A percentile compares a stretch with the other conserved stretches of the same genome.
These are phyloP conservation scores for Chaetomium tenue DNA, from an alignment of 495 filamentous ascomycete species.

Conservation along the genomic window DNA sequence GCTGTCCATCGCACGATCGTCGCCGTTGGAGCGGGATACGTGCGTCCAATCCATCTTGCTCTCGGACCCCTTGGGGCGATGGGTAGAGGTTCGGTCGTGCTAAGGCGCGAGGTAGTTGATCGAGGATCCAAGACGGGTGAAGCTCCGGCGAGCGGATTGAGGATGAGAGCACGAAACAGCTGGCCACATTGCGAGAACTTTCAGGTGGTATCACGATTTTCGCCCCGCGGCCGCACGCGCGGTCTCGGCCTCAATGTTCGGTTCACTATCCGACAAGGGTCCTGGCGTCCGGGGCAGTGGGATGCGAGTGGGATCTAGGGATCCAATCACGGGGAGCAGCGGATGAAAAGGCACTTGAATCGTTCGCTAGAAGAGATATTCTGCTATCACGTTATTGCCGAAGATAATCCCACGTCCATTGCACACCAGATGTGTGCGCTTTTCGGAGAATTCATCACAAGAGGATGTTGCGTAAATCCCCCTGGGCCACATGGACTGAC, in stretches of 20 bases:
- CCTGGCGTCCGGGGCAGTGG: slow-evolving; percentile 11
- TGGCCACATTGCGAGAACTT: slow-evolving; percentile 3
- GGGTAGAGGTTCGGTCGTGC: not conserved
- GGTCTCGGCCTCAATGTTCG: slow-evolving; percentile 8
- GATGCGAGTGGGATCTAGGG: not conserved
- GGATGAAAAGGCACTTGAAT: too few species aligned
- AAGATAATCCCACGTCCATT: too few species aligned
- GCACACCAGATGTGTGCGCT: too few species aligned
- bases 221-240: not conserved
- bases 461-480: too few species aligned
- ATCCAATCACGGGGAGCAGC: too few species aligned
- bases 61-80: not conserved
- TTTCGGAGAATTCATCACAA: too few species aligned
- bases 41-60: slow-evolving; percentile 15
- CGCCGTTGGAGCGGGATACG: not conserved
- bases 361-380: too few species aligned
- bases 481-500: too few species aligned
- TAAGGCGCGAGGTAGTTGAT: not conserved
- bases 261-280: not conserved
- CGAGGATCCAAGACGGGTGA: not conserved
- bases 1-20: not conserved
- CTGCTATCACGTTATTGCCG: too few species aligned
- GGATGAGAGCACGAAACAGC: not conserved
- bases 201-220: slow-evolving; percentile 1
- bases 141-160: not conserved